These are phyloP conservation scores for Arctium lappa DNA, from an alignment of 129 eudicot genomes.

Conservation along the genomic window DNA sequence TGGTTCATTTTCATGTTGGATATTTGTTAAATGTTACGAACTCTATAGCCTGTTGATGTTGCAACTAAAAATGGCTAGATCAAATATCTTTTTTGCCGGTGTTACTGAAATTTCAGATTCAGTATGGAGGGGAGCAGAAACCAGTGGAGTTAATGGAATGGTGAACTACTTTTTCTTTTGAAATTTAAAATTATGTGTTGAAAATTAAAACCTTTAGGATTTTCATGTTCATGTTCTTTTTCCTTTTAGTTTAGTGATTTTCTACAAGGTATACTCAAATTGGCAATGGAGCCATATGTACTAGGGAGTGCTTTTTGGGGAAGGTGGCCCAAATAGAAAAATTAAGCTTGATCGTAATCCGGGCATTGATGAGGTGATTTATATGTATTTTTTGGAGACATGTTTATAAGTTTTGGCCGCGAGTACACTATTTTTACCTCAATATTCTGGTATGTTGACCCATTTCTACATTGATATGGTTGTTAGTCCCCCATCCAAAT, in stretches of 20 bases:
- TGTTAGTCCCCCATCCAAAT: not conserved
- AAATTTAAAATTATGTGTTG: not conserved
- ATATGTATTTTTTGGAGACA: not conserved
- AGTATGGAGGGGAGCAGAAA: slow-evolving; percentile 90
- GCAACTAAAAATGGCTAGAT: slow-evolving; percentile 88
- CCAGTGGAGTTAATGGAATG: slow-evolving; percentile 89
- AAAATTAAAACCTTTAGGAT: not conserved
- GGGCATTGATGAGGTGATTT: slow-evolving; percentile 86
- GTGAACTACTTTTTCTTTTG: slow-evolving; percentile 28
- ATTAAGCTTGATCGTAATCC: slow-evolving; percentile 88
- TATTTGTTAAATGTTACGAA: slow-evolving; percentile 10
- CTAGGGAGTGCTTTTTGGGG: slow-evolving; percentile 81
- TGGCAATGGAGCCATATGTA: slow-evolving; percentile 97
- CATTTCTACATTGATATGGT: not conserved
- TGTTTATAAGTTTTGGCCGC: not conserved
- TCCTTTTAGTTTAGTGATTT: slow-evolving; percentile 62
- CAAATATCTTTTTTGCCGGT: slow-evolving; percentile 83
- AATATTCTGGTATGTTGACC: not conserved
- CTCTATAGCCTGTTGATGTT: slow-evolving; percentile 20
- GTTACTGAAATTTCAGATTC: slow-evolving; percentile 91
- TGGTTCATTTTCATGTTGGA: not conserved
- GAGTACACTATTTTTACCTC: not conserved
- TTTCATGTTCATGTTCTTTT: slow-evolving; percentile 11
- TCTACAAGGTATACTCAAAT: slow-evolving; percentile 84
- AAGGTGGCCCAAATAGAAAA: slow-evolving; percentile 99